Percentiles rank a stretch among this genome's conserved stretches.
These are phyloP conservation scores for Sungouiella thailandica DNA, from an alignment of 805 yeast genomes.

Conservation along the genomic window DNA sequence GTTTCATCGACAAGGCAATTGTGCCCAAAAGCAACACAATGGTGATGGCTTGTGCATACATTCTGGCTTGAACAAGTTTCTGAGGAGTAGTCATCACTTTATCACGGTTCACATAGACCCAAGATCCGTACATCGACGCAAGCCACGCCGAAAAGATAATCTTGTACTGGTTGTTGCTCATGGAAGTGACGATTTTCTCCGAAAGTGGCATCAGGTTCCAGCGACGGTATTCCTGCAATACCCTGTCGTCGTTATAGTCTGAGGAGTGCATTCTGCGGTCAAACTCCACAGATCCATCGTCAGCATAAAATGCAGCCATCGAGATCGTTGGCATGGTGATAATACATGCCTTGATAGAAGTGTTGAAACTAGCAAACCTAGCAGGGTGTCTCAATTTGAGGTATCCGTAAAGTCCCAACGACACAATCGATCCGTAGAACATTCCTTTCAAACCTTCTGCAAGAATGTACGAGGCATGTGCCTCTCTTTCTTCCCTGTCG, in stretches of 20 bases:
- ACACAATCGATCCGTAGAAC: conserved; percentile 28
- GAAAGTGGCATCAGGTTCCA: conserved; percentile 29
- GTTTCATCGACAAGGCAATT: conserved; percentile 23
- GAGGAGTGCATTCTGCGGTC: conserved; percentile 33
- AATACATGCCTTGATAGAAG: conserved; percentile 35
- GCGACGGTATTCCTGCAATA: conserved; percentile 30
- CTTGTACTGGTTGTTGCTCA: conserved; percentile 32
- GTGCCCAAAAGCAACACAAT: conserved; percentile 24
- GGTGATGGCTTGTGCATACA: conserved; percentile 27
- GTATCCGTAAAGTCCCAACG: conserved; percentile 29
- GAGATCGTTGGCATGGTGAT: conserved; percentile 37
- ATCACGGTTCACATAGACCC: conserved; percentile 24
- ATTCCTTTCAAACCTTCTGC: conserved; percentile 37
- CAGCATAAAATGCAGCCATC: conserved; percentile 37
- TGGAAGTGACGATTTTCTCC: conserved; percentile 26
- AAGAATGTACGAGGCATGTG: conserved; percentile 31
- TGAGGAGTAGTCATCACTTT: conserved; percentile 23
- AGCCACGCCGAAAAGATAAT: conserved; percentile 35
- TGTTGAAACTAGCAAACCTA: conserved; percentile 29
- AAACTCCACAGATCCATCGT: conserved; percentile 41
- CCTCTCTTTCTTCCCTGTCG: conserved; percentile 33
- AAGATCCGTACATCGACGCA: conserved; percentile 31
- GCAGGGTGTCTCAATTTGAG: conserved; percentile 30
- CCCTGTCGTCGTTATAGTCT: conserved; percentile 20
- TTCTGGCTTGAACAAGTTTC: conserved; percentile 26